Evolutionary conservation across 2,329 filamentous ascomycete species (phyloP).

Genomic region (Tolypocladium album): DNA sequence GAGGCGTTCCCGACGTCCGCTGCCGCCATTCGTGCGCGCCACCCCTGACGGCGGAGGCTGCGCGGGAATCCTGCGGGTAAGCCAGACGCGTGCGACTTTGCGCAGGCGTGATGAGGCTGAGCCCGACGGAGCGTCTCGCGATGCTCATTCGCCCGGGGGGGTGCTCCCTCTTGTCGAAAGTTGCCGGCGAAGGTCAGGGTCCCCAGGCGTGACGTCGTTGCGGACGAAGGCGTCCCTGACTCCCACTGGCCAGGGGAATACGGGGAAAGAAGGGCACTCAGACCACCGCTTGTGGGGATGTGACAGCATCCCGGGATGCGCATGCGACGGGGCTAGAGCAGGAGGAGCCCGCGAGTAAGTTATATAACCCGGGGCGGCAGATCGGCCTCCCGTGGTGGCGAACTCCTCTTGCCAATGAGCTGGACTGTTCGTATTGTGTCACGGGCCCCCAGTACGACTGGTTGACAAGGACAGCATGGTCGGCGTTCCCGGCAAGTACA

Average conservation of each 20-base stretch:
- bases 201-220: not conserved
- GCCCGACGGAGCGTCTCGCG: not conserved
- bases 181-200: not conserved
- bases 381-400: not conserved
- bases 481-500: conserved; percentile 52
- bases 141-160: conserved; percentile 1
- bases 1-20: not conserved
- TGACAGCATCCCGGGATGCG: not conserved
- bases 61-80: not conserved
- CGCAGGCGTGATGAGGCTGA: not conserved
- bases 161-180: not conserved
- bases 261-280: not conserved
- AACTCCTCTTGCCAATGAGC: not conserved
- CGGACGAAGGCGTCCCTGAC: not conserved
- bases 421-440: not conserved
- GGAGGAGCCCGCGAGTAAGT: not conserved
- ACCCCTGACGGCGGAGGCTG: not conserved
- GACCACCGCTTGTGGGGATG: conserved; percentile 1
- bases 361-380: not conserved
- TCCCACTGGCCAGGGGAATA: not conserved
- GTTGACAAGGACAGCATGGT: conserved; percentile 32
- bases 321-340: not conserved
- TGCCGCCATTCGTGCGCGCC: not conserved
- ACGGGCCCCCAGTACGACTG: not conserved
- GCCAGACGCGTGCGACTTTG: not conserved